A percentile compares a stretch with the other conserved stretches of the same genome.
Evolutionary conservation across 768 basidiomycete species (phyloP).

Genomic region (Cubamyces lactineus): DNA sequence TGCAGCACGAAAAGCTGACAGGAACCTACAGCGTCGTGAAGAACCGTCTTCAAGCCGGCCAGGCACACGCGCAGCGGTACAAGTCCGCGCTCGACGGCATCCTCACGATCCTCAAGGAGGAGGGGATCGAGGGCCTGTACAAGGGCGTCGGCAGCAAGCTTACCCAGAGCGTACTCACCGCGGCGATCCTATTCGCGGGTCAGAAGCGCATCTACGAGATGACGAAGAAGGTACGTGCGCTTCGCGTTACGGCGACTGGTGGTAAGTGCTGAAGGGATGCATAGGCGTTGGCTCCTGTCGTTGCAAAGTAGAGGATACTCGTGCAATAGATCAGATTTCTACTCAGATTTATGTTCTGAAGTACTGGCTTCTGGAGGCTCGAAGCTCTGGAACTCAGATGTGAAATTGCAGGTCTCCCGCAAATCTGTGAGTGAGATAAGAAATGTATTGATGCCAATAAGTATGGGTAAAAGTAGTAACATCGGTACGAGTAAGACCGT

Average conservation of each 20-base stretch:
- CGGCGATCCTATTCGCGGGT: slow-evolving; percentile 89
- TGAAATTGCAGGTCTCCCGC: too few relatives aligned
- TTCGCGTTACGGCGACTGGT: neutral
- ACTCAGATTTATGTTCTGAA: too few relatives aligned
- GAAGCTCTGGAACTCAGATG: too few relatives aligned
- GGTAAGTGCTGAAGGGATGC: neutral
- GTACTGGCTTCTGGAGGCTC: too few relatives aligned
- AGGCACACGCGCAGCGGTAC: slow-evolving; percentile 68
- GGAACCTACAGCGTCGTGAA: slow-evolving; percentile 60
- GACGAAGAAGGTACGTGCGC: slow-evolving; percentile 51
- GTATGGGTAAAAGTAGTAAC: too few relatives aligned
- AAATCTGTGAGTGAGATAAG: too few relatives aligned
- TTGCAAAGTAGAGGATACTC: slow-evolving; percentile 1
- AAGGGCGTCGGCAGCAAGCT: slow-evolving; percentile 88
- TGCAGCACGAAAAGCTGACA: neutral
- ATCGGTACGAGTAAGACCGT: too few relatives aligned
- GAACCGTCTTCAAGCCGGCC: slow-evolving; percentile 77
- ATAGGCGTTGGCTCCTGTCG: slow-evolving; percentile 13
- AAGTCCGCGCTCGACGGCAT: slow-evolving; percentile 77
- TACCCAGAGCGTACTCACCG: slow-evolving; percentile 88
- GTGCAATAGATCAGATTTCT: neutral
- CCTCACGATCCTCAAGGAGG: slow-evolving; percentile 74
- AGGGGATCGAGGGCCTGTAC: slow-evolving; percentile 85
- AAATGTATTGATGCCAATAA: too few relatives aligned
- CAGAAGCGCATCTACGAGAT: slow-evolving; percentile 82